Evolutionary conservation across 345 rosid species (phyloP), one percentile per base, ranked within the genome.

Genomic region (Mallotus nudiflorus): DNA sequence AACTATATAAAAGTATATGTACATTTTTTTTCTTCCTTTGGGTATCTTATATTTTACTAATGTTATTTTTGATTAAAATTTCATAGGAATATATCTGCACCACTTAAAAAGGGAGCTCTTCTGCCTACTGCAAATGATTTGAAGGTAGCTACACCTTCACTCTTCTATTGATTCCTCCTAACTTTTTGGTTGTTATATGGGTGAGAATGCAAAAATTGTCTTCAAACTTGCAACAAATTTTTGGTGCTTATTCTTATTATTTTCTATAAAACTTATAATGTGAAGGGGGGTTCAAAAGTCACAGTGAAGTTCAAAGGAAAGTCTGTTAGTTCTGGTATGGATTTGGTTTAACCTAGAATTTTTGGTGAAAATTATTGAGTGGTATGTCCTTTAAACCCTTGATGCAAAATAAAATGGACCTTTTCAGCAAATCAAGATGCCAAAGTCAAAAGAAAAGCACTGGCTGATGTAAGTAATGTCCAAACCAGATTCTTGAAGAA

Each of bases 391-490:
- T 18, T 20, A 7, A 20, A 20, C 27, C 10, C 0, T 62, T 11
- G 20, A 37, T 42, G 24, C 19, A 50, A 19, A 24, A 15, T 40
- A 27, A 56, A 33, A 40, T 67, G 51, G 62, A 67, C 40, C 24
- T 62, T 67, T 75, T 66, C 81, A 87, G 91, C 70, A n/a, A 77
- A 78, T 58, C 65, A 64, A 27, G 80, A 68, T 65, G 79, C 73
- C 70, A 81, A 70, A 54, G 80, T 72, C 58, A 73, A 74, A 82
- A 88, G 98, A 81, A 91, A 85, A 72, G 88, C 92, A 25, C 73
- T 93, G 84, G 81, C 83, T 66, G 97, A 91, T 82, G 80, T 93
- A 59, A 89, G 96, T 81, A 93, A 89, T 75, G 80, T 70, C 44
- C 78, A 51, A 44, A 75, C 80, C 37, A 79, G 74, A 27, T 50